A percentile compares a stretch with the other conserved stretches of the same genome.
These are phyloP conservation scores for Gossypium aridum DNA, from an alignment of 441 rosid genomes.

Conservation along the genomic window DNA sequence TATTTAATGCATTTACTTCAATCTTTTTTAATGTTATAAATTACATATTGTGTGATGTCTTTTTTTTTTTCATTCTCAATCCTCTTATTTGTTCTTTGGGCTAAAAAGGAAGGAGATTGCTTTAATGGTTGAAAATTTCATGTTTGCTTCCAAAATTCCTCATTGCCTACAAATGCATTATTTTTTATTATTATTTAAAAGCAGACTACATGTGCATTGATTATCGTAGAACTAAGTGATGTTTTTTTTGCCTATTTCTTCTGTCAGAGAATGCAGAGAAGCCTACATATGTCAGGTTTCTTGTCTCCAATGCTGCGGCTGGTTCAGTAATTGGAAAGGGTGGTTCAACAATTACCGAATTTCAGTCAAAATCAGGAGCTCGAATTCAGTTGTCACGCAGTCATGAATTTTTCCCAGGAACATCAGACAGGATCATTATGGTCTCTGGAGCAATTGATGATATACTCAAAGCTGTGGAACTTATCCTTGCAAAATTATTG, in stretches of 20 bases:
- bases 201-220: no score
- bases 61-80: no score
- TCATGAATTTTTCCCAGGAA: constrained; percentile 88
- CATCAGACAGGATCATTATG: constrained; percentile 88
- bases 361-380: constrained; percentile 88
- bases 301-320: constrained; percentile 95
- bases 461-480: constrained; percentile 70
- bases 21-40: background rate
- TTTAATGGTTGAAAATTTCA: background rate
- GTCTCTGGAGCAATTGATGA: constrained; percentile 78
- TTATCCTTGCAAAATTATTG: constrained; percentile 71
- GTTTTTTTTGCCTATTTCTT: background rate
- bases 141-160: background rate
- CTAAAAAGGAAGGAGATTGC: background rate
- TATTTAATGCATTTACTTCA: constrained; percentile 5
- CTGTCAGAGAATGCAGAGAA: constrained; percentile 68
- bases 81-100: background rate
- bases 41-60: background rate
- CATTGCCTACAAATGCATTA: background rate
- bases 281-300: constrained; percentile 78
- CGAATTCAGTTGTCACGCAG: constrained; percentile 93
- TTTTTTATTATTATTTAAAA: background rate
- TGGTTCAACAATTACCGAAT: constrained; percentile 91
- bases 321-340: constrained; percentile 99
- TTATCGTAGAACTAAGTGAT: background rate